Evolutionary conservation across 306 rosid species (phyloP).

Genomic region (Sphenostylis stenocarpa): DNA sequence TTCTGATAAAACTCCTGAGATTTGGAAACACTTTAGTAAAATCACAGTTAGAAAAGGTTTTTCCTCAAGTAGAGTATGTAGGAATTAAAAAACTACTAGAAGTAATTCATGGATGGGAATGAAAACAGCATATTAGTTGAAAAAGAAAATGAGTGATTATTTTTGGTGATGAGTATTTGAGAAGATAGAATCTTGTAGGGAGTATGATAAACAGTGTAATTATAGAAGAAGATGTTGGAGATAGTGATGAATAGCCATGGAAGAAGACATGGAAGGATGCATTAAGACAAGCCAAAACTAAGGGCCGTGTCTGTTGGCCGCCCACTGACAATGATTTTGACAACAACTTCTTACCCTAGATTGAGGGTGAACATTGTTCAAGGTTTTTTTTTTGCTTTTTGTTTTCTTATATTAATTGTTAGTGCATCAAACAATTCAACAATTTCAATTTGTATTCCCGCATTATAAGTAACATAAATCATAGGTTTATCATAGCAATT

Average conservation of each 20-base stretch:
- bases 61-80: background rate
- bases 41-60: background rate
- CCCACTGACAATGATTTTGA: slow-evolving; percentile 42
- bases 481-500: background rate
- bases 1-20: background rate
- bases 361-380: slow-evolving; percentile 6
- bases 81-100: background rate
- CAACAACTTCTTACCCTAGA: slow-evolving; percentile 23
- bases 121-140: background rate
- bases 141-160: background rate
- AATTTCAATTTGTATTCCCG: background rate
- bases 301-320: slow-evolving; percentile 54
- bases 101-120: background rate
- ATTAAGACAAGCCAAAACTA: slow-evolving; percentile 44
- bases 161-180: background rate
- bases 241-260: background rate
- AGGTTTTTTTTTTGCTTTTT: background rate
- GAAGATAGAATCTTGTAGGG: background rate
- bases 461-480: background rate
- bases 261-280: slow-evolving; percentile 27
- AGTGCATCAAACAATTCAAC: background rate
- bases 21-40: background rate
- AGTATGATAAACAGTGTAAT: background rate
- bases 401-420: background rate
- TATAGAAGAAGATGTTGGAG: background rate